Base-by-base conservation (phyloP, 345 rosid species). In the Populus ilicifolia region DNA sequence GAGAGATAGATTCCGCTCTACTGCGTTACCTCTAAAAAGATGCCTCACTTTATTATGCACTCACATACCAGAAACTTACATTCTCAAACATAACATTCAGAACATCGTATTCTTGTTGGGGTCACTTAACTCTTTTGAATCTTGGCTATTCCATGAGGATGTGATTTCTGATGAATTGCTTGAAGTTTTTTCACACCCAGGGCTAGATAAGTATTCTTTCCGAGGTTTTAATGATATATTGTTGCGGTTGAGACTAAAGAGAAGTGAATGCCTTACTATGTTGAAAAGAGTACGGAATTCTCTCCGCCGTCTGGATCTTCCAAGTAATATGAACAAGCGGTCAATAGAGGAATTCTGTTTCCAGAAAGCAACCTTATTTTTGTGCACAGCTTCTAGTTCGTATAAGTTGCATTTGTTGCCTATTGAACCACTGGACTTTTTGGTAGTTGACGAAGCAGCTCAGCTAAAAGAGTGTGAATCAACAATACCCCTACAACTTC, bases 371-470 rank as follows among this genome's bases (percentile, higher is more conserved):
- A 59, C 83, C 1, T 27, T 88, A 38, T 46, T 88, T 46, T 84
- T 88, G 14, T 88, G 86, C 77, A 90, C 91, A 10, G 83, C 85
- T 25, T 82, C 84, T 16, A 72, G 77, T 48, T 85, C 90, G 16
- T 69, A 27, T 56, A 84, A 84, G 66, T 82, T 90, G 72, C 68
- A 79, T 56, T 23, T 67, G 1, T 30, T 65, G 12, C 39, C n/a
- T 6, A 73, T 82, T 76, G 36, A 77, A 61, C 87, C 89, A 10
- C 71, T 87, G 46, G 54, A 84, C 20, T 30, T 87, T 38, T 74
- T 90, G 77, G 86, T 90, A 1, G 87, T 90, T 6, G 93, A 90
- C 30, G 93, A 90, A 83, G 93, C 93, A 44, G 90, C 90, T 10
- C 93, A 90, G 70, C 72, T 90, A 33, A 89, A 81, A 73, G 93